Evolutionary conservation across 441 rosid genomes (phyloP).

Genomic region (Biscutella auriculata): DNA sequence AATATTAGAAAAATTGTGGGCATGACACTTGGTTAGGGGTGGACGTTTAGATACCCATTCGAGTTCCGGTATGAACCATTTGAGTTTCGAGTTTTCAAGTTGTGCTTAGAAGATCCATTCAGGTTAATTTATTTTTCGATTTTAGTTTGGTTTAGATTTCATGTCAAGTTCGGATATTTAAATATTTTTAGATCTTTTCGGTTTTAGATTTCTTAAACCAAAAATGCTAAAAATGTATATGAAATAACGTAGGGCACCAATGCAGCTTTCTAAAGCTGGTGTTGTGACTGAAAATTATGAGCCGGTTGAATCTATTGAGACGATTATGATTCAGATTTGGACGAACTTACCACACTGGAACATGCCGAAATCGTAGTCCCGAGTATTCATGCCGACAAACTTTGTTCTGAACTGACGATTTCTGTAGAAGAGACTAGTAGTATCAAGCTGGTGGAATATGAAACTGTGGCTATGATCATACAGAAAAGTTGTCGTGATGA

Average conservation of each 20-base stretch:
- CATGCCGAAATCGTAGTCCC: neutral
- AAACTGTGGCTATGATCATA: constrained; percentile 7
- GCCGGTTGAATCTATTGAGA: constrained; percentile 18
- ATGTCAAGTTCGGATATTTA: too few relatives aligned
- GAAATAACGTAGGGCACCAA: constrained; percentile 48
- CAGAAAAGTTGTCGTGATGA: constrained; percentile 7
- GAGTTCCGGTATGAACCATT: too few relatives aligned
- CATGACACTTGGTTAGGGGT: too few relatives aligned
- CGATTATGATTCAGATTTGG: constrained; percentile 5
- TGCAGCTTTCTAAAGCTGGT: constrained; percentile 53
- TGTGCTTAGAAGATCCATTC: too few relatives aligned
- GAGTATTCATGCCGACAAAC: constrained; percentile 13
- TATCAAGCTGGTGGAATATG: neutral
- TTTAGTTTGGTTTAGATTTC: too few relatives aligned
- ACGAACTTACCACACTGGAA: constrained; percentile 16
- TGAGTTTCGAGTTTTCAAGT: too few relatives aligned
- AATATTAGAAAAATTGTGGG: too few relatives aligned
- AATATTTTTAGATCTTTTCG: too few relatives aligned
- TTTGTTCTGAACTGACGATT: constrained; percentile 6
- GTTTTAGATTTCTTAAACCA: too few relatives aligned
- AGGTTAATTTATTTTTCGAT: too few relatives aligned
- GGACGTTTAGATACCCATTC: too few relatives aligned
- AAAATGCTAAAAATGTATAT: too few relatives aligned
- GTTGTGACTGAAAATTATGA: constrained; percentile 25
- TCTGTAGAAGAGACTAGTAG: constrained; percentile 12